Conservation (phyloP, 805 yeast species). For the Cyberlindnera maritima region DNA sequence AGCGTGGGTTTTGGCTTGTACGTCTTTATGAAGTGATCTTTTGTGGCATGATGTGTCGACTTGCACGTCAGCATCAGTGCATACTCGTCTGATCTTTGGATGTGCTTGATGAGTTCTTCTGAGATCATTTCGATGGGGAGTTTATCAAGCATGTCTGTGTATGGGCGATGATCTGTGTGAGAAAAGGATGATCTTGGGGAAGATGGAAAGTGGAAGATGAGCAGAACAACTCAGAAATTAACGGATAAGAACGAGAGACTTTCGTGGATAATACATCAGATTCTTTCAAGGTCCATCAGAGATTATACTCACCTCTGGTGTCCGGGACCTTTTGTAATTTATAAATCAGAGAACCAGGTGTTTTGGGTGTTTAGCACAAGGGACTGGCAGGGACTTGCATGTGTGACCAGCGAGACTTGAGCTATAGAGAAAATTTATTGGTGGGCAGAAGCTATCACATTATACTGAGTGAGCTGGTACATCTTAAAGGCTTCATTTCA, state of each 20-base stretch:
- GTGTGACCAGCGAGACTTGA: not conserved
- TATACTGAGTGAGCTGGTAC: no score
- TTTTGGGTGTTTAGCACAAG: conserved; percentile 1
- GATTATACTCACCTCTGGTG: no score
- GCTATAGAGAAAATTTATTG: not conserved
- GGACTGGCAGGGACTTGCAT: conserved; percentile 1
- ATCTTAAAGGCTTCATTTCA: no score
- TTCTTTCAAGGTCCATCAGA: no score
- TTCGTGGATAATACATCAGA: no score
- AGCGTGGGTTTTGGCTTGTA: conserved; percentile 14
- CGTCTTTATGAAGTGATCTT: conserved; percentile 10
- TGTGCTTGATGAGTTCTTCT: conserved; percentile 16
- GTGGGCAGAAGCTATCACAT: no score
- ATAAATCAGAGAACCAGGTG: not conserved
- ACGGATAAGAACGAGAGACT: not conserved
- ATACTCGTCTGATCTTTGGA: conserved; percentile 20
- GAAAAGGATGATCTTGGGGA: no score
- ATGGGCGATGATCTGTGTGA: not conserved
- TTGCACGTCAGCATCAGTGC: conserved; percentile 23
- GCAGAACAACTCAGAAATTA: not conserved
- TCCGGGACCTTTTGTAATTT: not conserved
- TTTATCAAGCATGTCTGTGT: conserved; percentile 20
- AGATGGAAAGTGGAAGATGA: not conserved
- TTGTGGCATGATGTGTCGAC: conserved; percentile 18
- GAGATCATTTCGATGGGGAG: conserved; percentile 24